Base-by-base conservation (phyloP, 495 filamentous ascomycete genomes). In the Aspergillus nidulans region DNA sequence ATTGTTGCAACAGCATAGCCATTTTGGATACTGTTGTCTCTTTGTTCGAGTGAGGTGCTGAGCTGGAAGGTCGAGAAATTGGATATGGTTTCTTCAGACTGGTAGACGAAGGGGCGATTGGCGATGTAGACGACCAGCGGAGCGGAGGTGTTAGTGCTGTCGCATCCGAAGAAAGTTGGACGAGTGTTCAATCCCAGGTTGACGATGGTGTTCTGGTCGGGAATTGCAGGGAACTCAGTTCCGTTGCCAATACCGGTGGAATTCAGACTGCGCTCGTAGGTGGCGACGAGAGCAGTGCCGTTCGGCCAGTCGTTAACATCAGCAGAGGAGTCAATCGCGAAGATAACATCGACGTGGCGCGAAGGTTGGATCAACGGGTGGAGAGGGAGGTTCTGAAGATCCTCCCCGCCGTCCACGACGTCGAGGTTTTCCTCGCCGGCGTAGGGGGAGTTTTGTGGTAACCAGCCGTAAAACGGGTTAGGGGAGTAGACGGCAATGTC, bases 111-210 rank as follows among this genome's bases (percentile, higher is more conserved):
- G 0, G 91, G 91, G 5, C 81, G 72, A 64, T 94, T 95, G 49
- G 91, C 86, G 16, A 96, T 62, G 70, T 96, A 96, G 58, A 96
- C 87, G 56, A 97, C 69, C 32, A 96, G 60, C 0, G 92, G 92
- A 3, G 65, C 57, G 1, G 59, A 58, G 21, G 55, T 50, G 69
- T 95, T 94, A 56, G 71, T 69, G 19, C 73, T 74, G 69, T 91
- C 73, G 74, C 92, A 97, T 56, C 92, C 92, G 71, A 97, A 97
- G 75, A 97, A 96, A 7, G 89, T 89, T 5, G 92, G 92, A 16
- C 79, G 81, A 57, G 71, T 79, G 80, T 95, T 97, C 13, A 97
- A 76, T 28, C 86, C 86, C 0, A 88, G 80, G 71, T 92, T 90
- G 58, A 96, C 68, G 69, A 97, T 92, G 4, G 90, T 92, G 75